Percentiles rank a stretch among this genome's conserved stretches.
Conservation (phyloP, 164 flowering plant species). For the Liriodendron chinense region DNA sequence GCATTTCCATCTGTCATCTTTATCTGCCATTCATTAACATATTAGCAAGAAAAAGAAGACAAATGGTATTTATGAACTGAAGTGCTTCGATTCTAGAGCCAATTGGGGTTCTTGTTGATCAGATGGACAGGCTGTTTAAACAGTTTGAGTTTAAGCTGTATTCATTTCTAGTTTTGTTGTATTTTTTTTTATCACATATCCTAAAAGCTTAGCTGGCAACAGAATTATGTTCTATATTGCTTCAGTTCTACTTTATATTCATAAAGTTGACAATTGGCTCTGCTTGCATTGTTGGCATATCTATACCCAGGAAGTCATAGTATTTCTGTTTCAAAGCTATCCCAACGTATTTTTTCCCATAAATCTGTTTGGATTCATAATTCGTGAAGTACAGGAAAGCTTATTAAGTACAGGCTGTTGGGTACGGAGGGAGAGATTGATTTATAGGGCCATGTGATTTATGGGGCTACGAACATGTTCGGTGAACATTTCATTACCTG, state of each 20-base stretch:
- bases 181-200: slow-evolving; percentile 21
- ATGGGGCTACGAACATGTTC: too few species aligned
- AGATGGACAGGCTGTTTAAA: neutral
- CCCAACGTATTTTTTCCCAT: neutral
- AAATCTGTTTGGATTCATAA: too few species aligned
- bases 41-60: neutral
- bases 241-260: too few species aligned
- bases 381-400: too few species aligned
- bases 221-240: neutral
- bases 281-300: neutral
- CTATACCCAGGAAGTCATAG: neutral
- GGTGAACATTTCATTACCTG: too few species aligned
- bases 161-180: neutral
- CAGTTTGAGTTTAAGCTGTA: neutral
- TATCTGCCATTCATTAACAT: neutral
- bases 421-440: too few species aligned
- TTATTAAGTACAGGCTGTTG: too few species aligned
- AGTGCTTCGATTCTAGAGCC: neutral
- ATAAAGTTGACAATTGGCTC: neutral
- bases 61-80: neutral
- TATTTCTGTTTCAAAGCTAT: neutral
- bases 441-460: too few species aligned
- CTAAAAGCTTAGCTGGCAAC: neutral
- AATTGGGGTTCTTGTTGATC: neutral
- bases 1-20: neutral